These are phyloP conservation scores for Suillus occidentalis DNA, from an alignment of 768 basidiomycete genomes.

Conservation along the genomic window DNA sequence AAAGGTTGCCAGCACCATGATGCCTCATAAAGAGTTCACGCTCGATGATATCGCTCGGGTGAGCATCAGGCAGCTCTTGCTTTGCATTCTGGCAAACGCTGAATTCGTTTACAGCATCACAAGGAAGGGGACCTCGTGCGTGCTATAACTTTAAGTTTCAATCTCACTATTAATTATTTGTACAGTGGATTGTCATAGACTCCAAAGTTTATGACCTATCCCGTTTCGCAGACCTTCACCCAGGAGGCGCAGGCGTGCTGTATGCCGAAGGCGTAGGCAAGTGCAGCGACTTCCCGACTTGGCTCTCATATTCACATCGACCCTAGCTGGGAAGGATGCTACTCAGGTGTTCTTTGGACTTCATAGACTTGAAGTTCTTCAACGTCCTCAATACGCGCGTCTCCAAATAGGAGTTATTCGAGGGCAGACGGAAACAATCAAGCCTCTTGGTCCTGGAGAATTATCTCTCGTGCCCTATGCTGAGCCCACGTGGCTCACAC, in stretches of 20 bases:
- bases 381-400: slow-evolving; percentile 69
- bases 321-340: slow-evolving; percentile 66
- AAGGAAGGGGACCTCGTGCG: slow-evolving; percentile 77
- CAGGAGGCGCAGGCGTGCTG: slow-evolving; percentile 77
- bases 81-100: background rate
- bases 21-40: slow-evolving; percentile 38
- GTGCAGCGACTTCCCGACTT: slow-evolving; percentile 17
- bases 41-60: slow-evolving; percentile 71
- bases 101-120: slow-evolving; percentile 64
- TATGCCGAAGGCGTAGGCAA: slow-evolving; percentile 64
- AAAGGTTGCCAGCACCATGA: slow-evolving; percentile 3
- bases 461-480: slow-evolving; percentile 79
- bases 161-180: slow-evolving; percentile 7
- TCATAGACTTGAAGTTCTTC: slow-evolving; percentile 80
- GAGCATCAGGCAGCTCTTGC: slow-evolving; percentile 12
- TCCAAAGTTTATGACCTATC: slow-evolving; percentile 80
- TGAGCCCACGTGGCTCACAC: slow-evolving; percentile 78
- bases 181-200: slow-evolving; percentile 80
- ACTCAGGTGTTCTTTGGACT: slow-evolving; percentile 84
- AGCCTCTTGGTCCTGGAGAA: slow-evolving; percentile 56
- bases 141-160: slow-evolving; percentile 6
- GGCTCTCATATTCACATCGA: background rate
- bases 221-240: slow-evolving; percentile 81
- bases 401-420: slow-evolving; percentile 64
- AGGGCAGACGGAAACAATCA: slow-evolving; percentile 58